These are phyloP conservation scores for Monosporascus sp. DNA, from an alignment of 2,329 filamentous ascomycete species.

Conservation along the genomic window DNA sequence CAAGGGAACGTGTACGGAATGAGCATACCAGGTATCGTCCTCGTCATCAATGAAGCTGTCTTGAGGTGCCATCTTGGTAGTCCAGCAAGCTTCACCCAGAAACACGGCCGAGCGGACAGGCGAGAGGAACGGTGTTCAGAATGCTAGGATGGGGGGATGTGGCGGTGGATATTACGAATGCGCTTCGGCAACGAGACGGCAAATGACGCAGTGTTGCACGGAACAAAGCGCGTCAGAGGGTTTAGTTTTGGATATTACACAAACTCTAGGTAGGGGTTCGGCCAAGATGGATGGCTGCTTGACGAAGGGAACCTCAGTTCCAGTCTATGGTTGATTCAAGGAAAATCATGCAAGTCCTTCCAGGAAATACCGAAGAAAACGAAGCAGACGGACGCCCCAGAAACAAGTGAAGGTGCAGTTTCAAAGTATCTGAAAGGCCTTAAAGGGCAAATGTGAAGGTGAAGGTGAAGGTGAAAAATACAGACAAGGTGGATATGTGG, in stretches of 20 bases:
- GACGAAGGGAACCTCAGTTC: not conserved
- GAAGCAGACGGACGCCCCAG: not conserved
- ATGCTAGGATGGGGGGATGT: not conserved
- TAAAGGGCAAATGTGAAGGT: not conserved
- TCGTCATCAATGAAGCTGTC: constrained; percentile 69
- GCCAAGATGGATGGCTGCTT: no score
- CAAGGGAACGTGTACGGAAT: constrained; percentile 6
- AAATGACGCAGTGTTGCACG: not conserved
- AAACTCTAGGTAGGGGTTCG: not conserved
- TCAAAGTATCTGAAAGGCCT: not conserved
- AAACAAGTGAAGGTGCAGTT: not conserved
- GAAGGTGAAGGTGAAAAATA: not conserved
- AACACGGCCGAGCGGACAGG: not conserved
- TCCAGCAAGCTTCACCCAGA: not conserved
- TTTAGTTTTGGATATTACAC: not conserved
- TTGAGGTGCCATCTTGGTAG: constrained; percentile 56
- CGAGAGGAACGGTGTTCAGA: not conserved
- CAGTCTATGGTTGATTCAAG: not conserved
- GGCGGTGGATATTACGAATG: not conserved
- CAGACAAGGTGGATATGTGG: not conserved
- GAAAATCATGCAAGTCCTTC: not conserved
- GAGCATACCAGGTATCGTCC: constrained; percentile 60
- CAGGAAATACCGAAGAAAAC: not conserved
- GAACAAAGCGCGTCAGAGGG: not conserved
- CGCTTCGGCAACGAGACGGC: not conserved